These are phyloP conservation scores for Haplosporangium gracile DNA, from an alignment of 192 early-diverging fungal genomes.

Conservation along the genomic window DNA sequence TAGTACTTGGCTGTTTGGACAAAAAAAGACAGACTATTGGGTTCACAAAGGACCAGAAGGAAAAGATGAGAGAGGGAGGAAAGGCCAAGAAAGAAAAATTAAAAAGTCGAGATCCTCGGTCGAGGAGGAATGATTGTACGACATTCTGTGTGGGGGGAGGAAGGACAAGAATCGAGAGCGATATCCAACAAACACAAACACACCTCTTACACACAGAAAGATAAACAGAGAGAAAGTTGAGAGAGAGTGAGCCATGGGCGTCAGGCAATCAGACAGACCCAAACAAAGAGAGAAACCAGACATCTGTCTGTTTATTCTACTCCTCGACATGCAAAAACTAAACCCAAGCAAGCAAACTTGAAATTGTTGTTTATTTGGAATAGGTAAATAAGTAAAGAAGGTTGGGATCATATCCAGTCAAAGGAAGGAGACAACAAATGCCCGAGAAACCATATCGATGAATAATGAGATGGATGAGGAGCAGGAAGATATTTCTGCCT, in stretches of 20 bases:
- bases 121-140: not conserved
- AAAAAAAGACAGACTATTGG: not conserved
- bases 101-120: not conserved
- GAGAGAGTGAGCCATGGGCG: not conserved
- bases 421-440: not conserved
- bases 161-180: not conserved
- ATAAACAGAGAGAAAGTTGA: not conserved
- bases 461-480: not conserved
- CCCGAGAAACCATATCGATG: not conserved
- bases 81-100: not conserved
- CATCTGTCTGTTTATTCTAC: not conserved
- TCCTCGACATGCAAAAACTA: not conserved
- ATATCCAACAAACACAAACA: not conserved
- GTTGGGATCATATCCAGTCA: not conserved
- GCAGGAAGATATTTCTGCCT: too few species aligned
- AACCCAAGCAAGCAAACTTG: not conserved
- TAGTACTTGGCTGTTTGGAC: not conserved
- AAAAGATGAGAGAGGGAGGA: not conserved
- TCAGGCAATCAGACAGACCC: not conserved
- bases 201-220: not conserved
- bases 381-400: not conserved
- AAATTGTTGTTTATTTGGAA: not conserved
- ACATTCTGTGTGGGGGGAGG: slow-evolving; percentile 1
- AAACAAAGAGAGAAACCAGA: not conserved
- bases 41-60: not conserved